phyloP scores from a whole-genome alignment of 1,139 yeast species.

The Kluyveromyces sp. region DNA sequence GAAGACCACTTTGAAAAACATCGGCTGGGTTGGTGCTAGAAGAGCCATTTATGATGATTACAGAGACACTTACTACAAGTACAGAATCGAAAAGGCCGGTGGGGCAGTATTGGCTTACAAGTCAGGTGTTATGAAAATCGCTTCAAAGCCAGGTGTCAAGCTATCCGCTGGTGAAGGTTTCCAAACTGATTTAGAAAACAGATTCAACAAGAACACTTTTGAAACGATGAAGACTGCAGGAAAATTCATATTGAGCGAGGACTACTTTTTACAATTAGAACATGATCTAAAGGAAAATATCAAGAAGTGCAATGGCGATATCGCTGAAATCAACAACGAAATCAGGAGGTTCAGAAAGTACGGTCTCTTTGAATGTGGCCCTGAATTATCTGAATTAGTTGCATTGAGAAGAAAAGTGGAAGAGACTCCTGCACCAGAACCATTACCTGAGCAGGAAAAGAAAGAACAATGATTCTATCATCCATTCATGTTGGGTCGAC shows the following conservation, averaged over 20 bases:
- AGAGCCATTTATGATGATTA: constrained; percentile 66
- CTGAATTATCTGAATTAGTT: constrained; percentile 34
- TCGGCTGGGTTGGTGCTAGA: constrained; percentile 93
- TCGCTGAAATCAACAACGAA: constrained; percentile 30
- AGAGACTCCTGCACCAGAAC: constrained; percentile 1
- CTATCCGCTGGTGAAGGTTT: constrained; percentile 79
- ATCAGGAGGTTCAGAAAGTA: constrained; percentile 45
- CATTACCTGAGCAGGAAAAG: constrained; percentile 5
- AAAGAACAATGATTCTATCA: constrained; percentile 5
- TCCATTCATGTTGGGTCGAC: too few species aligned
- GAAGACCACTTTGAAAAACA: constrained; percentile 48
- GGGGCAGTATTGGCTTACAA: constrained; percentile 75
- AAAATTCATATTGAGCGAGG: constrained; percentile 45
- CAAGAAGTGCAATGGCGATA: constrained; percentile 22
- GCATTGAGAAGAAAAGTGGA: constrained; percentile 26
- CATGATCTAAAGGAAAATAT: constrained; percentile 35
- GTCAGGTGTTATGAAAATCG: constrained; percentile 55
- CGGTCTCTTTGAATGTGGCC: constrained; percentile 49
- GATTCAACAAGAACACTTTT: constrained; percentile 27
- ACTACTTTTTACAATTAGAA: constrained; percentile 45
- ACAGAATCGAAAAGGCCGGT: constrained; percentile 59
- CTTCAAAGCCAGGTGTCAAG: constrained; percentile 53
- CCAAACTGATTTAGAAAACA: constrained; percentile 45
- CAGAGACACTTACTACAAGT: constrained; percentile 61
- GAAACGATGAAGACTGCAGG: constrained; percentile 28